Base-by-base conservation (phyloP, 2,329 filamentous ascomycete genomes). In the Ascochyta lentis region DNA sequence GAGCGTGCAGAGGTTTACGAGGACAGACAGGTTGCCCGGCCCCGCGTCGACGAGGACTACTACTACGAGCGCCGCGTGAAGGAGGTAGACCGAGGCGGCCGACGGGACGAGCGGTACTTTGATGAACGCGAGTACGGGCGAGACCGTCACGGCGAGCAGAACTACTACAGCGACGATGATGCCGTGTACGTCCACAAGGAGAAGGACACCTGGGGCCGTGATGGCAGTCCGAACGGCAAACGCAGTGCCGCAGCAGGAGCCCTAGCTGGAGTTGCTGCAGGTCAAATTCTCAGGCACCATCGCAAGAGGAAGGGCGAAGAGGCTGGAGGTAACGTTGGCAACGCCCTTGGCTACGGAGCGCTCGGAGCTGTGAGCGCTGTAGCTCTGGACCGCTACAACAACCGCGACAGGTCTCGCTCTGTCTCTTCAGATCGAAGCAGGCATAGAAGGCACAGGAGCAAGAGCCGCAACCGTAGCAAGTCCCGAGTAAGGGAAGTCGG, bases 211-310 rank as follows among this genome's bases (percentile, higher is more conserved):
- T 77, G 71, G 66, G 72, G 73, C 23, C 64, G 69, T 19, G 71
- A 73, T 27, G 59, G 63, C 10, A 80, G 80, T 49, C 79, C 80
- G 16, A 72, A 77, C 39, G 80, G 85, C 59, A 82, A 82, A 46
- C 83, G 83, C 29, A 83, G 87, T 66, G 72, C 88, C 40, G 85
- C 85, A n/a, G 85, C 86, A 65, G 86, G 86, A 42, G 84, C 84
- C 24, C 72, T 87, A 48, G 83, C 83, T 38, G 86, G 85, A 41
- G 77, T 85, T 40, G 86, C 83, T 58, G 86, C 84, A 37, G 85
- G 84, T 34, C 84, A 86, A 61, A 74, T 88, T 33, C 62, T 88
- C 16, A 80, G 85, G 46, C 83, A 83, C 61, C 85, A 84, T 59
- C 79, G 81, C 44, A 86, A 83, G 74, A 76, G 71, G 40, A 77